These are phyloP conservation scores for Brettanomyces nanus DNA, from an alignment of 805 yeast genomes.

Conservation along the genomic window DNA sequence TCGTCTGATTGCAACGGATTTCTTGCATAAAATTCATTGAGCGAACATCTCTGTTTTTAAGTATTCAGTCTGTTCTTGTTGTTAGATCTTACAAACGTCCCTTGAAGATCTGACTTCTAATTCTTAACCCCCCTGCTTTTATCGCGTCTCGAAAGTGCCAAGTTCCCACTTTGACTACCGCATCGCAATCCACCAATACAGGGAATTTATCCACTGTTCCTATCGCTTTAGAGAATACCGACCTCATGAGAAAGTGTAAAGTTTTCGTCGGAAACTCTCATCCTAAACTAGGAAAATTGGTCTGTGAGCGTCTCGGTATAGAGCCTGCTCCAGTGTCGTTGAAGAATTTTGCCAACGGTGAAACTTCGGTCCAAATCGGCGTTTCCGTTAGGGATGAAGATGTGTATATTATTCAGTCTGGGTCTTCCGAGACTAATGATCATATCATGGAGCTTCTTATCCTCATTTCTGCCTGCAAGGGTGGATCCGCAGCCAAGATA, in stretches of 20 bases:
- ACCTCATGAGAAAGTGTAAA: constrained; percentile 89
- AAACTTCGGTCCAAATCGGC: constrained; percentile 92
- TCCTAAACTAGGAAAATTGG: constrained; percentile 85
- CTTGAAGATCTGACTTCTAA: too few relatives aligned
- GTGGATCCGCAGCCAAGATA: constrained; percentile 96
- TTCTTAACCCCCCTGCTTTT: too few relatives aligned
- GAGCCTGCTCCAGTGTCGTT: constrained; percentile 90
- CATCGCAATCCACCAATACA: too few relatives aligned
- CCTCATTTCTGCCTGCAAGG: constrained; percentile 89
- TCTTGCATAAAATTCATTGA: too few relatives aligned
- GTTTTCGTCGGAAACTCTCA: constrained; percentile 96
- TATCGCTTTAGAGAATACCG: too few relatives aligned
- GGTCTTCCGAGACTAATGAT: constrained; percentile 82
- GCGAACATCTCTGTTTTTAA: too few relatives aligned
- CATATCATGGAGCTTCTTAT: constrained; percentile 94
- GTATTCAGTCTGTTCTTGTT: too few relatives aligned
- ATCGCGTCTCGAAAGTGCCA: too few relatives aligned
- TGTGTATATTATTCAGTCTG: constrained; percentile 87
- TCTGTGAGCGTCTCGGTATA: constrained; percentile 85
- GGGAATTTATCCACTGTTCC: too few relatives aligned
- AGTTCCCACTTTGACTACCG: too few relatives aligned
- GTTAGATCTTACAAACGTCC: too few relatives aligned
- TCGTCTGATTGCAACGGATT: too few relatives aligned
- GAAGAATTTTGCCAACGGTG: constrained; percentile 93
- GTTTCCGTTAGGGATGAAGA: constrained; percentile 95